Evolutionary conservation across 176 grass and related monocot species (phyloP).

Genomic region (Pontederia paniculata): DNA sequence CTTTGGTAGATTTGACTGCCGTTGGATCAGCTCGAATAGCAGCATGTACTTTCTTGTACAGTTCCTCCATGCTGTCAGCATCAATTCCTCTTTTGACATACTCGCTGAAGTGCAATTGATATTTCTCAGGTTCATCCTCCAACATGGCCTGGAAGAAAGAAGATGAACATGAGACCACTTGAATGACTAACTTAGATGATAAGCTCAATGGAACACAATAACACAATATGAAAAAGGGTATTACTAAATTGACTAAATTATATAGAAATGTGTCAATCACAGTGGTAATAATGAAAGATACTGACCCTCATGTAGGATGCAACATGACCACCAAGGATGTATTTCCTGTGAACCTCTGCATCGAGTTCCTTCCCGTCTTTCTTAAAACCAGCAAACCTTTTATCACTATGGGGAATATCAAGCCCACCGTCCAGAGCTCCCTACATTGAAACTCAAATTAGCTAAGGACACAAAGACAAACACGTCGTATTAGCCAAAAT

Average conservation of each 20-base stretch:
- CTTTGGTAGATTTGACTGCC: conserved; percentile 33
- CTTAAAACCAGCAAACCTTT: conserved; percentile 73
- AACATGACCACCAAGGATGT: conserved; percentile 61
- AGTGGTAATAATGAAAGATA: no score
- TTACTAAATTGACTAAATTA: no score
- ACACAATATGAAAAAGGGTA: no score
- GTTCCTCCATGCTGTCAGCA: conserved; percentile 47
- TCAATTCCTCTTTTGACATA: conserved; percentile 54
- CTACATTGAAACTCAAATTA: conserved; percentile 1
- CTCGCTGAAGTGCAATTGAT: conserved; percentile 58
- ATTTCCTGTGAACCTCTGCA: conserved; percentile 55
- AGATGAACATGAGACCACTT: no score
- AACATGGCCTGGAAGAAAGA: conserved; percentile 27
- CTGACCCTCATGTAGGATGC: conserved; percentile 66
- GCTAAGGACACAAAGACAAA: no score
- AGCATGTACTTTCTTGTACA: conserved; percentile 84
- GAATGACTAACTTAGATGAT: no score
- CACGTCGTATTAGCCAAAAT: no score
- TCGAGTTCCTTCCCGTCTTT: conserved; percentile 51
- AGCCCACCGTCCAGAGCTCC: conserved; percentile 65
- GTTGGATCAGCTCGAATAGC: conserved; percentile 51
- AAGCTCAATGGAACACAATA: no score
- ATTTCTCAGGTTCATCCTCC: conserved; percentile 75
- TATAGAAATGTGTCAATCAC: no score
- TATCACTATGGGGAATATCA: conserved; percentile 67